Conservation (phyloP, 176 grass and related monocot genomes). For the Oryza meyeriana region DNA sequence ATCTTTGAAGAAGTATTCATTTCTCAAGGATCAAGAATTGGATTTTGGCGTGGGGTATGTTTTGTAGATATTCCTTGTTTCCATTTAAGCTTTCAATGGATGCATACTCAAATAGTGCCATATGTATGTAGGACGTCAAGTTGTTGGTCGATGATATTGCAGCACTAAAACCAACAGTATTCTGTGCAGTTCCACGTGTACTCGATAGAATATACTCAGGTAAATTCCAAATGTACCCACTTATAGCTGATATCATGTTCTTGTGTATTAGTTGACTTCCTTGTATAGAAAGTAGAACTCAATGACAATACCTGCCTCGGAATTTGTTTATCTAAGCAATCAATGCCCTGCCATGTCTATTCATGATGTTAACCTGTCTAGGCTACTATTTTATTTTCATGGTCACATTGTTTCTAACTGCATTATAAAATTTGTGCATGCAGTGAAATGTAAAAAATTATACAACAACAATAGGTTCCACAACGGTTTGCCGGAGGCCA, state of each 20-base stretch:
- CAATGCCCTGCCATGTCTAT: background rate
- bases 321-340: conserved; percentile 12
- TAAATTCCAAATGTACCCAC: conserved; percentile 27
- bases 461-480: background rate
- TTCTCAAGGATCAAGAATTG: conserved; percentile 73
- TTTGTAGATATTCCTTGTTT: conserved; percentile 22
- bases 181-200: conserved; percentile 96
- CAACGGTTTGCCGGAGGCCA: background rate
- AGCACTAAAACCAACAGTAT: conserved; percentile 71
- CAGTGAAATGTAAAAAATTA: background rate
- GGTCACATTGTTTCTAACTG: background rate
- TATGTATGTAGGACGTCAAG: conserved; percentile 73
- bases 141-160: conserved; percentile 86
- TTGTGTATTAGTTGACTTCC: background rate
- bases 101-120: conserved; percentile 23
- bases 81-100: background rate
- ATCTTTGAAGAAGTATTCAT: conserved; percentile 87
- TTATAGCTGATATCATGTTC: background rate
- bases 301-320: background rate
- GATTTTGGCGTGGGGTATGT: conserved; percentile 93
- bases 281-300: background rate
- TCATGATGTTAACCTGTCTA: background rate
- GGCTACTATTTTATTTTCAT: background rate
- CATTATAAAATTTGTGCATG: background rate
- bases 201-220: conserved; percentile 92